Evolutionary conservation across 2,329 filamentous ascomycete species (phyloP), one percentile per base, ranked within the genome.

Genomic region (Ceratocystis papillata): DNA sequence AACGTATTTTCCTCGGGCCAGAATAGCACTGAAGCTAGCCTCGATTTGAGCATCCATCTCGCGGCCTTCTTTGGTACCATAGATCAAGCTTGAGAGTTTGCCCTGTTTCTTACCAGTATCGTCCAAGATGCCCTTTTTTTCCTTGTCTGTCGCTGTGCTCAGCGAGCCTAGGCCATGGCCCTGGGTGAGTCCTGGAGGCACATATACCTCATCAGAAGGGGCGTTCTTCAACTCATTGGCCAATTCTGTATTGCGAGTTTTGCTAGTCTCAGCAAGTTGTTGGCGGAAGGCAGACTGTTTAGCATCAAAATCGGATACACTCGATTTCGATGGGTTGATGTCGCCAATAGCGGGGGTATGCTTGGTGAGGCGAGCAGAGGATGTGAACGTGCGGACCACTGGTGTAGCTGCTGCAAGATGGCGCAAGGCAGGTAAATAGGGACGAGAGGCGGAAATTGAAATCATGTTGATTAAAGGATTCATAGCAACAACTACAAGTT

Each of bases 1-100:
- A 65, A 99, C 92, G 73, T 99, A 99, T 79, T 99, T 99, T 73
- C 94, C 94, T 70, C 94, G 84, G 28, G 94, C 94, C 59, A 99
- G 80, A 57, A 97, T 89, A 76, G 96, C 92, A 63, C 89, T 95
- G 79, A 97, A 99, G 74, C 89, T 95, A 67, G 92, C 87, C 79
- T 97, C 91, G 73, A 99, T 93, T 78, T 97, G 93, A 70, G 89
- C 88, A 73, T 99, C 94, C 75, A 96, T 84, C 78, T 96, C 89
- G 69, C 92, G 86, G 41, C 92, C 94, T 77, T 97, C 93, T 73
- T 94, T 91, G 15, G 94, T 99, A 73, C 94, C 94, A 77, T 99
- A 97, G 74, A 99, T 96, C 71, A 99, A 84, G 71, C 87, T 93
- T 45, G 89, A 88, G 67, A 99, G 77, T 48, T 89, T 84, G 17